Conservation (phyloP, 1,139 yeast species). For the Sugiyamaella paludigena region DNA sequence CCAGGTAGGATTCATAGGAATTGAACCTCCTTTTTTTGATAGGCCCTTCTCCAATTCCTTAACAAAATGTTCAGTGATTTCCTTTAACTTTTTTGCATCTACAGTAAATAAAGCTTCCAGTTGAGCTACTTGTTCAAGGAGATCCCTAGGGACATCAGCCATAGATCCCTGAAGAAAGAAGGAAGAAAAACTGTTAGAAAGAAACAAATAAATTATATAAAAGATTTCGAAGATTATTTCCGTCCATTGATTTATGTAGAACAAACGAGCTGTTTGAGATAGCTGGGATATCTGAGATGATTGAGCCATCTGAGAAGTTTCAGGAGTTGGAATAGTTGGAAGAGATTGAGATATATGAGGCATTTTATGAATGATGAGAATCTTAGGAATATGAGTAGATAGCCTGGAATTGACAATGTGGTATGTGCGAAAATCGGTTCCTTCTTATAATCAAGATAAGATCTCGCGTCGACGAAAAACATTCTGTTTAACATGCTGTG, state of each 20-base stretch:
- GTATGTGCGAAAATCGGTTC: no score
- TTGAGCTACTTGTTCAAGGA: slow-evolving; percentile 56
- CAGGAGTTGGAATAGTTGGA: no score
- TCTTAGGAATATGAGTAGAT: no score
- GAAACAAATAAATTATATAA: not conserved
- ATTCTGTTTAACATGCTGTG: no score
- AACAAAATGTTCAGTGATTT: slow-evolving; percentile 67
- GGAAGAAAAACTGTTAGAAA: not conserved
- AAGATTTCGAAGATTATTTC: not conserved
- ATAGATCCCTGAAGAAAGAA: slow-evolving; percentile 55
- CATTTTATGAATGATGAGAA: no score
- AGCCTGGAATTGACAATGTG: no score
- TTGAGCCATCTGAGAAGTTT: no score
- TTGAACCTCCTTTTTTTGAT: slow-evolving; percentile 34
- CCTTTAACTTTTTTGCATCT: slow-evolving; percentile 55
- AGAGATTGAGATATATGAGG: no score
- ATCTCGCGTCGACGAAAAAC: no score
- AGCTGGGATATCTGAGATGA: no score
- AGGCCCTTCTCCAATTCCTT: slow-evolving; percentile 65
- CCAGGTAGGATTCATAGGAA: slow-evolving; percentile 97
- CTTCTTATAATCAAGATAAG: no score
- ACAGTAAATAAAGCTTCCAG: slow-evolving; percentile 67
- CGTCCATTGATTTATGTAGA: not conserved
- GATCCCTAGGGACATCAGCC: slow-evolving; percentile 66
- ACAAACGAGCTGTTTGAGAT: no score